Conservation (phyloP, 75 land plant species). For the Pseudotsuga menziesii region DNA sequence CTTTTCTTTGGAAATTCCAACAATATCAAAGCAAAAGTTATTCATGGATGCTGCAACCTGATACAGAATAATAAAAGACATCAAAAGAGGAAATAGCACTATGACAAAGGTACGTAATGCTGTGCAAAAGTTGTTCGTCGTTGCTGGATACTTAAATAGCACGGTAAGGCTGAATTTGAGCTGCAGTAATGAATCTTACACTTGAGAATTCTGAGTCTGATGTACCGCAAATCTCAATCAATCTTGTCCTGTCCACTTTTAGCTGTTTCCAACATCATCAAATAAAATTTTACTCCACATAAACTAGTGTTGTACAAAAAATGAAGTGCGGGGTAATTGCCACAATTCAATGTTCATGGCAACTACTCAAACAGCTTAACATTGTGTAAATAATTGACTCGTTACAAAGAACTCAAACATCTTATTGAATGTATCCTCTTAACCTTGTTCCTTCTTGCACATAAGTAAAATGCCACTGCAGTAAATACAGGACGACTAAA, state of each 20-base stretch:
- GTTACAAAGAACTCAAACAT: not conserved
- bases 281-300: not conserved
- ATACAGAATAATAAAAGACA: not conserved
- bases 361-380: not conserved
- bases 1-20: constrained; percentile 82
- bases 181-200: constrained; percentile 32
- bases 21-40: constrained; percentile 80
- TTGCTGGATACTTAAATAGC: not conserved
- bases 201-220: constrained; percentile 85
- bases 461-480: constrained; percentile 87
- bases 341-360: too few species aligned
- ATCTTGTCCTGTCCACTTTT: constrained; percentile 76
- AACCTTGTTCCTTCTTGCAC: constrained; percentile 95
- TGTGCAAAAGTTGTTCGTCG: not conserved
- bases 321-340: not conserved
- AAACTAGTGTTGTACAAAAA: not conserved
- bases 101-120: not conserved
- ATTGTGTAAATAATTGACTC: not conserved
- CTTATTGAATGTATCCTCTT: not conserved
- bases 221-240: constrained; percentile 88
- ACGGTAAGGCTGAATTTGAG: not conserved
- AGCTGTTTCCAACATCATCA: constrained; percentile 44
- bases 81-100: not conserved
- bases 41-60: constrained; percentile 84
- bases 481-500: constrained; percentile 87